phyloP scores from a whole-genome alignment of 2,329 filamentous ascomycete genomes.

The Aspergillus fumigatus region DNA sequence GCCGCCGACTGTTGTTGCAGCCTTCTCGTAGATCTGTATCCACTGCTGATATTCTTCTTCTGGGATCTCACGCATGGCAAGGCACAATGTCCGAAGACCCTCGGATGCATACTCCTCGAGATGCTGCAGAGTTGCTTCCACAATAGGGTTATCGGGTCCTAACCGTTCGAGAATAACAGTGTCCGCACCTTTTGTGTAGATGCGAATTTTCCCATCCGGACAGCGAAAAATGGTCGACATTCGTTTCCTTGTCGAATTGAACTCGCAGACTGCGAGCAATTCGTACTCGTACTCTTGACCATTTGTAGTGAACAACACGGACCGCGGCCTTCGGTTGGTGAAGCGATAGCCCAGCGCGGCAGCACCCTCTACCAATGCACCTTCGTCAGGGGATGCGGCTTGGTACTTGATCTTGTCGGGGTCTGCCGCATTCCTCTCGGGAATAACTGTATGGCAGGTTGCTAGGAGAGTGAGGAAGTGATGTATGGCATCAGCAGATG shows the following conservation, averaged over 20 bases:
- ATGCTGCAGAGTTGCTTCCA: constrained; percentile 86
- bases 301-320: constrained; percentile 75
- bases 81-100: constrained; percentile 86
- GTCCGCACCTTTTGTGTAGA: constrained; percentile 95
- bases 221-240: constrained; percentile 98
- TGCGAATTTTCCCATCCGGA: constrained; percentile 88
- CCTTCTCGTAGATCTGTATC: constrained; percentile 79
- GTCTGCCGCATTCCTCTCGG: constrained; percentile 75
- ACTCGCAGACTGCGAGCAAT: constrained; percentile 93
- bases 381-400: constrained; percentile 94
- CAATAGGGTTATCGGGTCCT: constrained; percentile 74
- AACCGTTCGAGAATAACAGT: constrained; percentile 95
- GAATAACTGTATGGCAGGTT: constrained; percentile 96
- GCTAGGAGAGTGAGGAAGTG: constrained; percentile 84
- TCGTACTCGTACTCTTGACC: constrained; percentile 78
- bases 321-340: constrained; percentile 79
- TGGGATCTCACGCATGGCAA: constrained; percentile 88
- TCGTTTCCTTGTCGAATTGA: constrained; percentile 94
- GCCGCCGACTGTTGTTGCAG: constrained; percentile 83
- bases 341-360: constrained; percentile 83
- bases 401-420: constrained; percentile 89
- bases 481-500: constrained; percentile 59
- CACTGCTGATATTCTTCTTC: constrained; percentile 87
- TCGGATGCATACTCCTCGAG: constrained; percentile 98
- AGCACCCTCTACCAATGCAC: constrained; percentile 91